Evolutionary conservation across 805 yeast genomes (phyloP), one percentile per base, ranked within the genome.

Genomic region (Nakazawaea ishiwadae): DNA sequence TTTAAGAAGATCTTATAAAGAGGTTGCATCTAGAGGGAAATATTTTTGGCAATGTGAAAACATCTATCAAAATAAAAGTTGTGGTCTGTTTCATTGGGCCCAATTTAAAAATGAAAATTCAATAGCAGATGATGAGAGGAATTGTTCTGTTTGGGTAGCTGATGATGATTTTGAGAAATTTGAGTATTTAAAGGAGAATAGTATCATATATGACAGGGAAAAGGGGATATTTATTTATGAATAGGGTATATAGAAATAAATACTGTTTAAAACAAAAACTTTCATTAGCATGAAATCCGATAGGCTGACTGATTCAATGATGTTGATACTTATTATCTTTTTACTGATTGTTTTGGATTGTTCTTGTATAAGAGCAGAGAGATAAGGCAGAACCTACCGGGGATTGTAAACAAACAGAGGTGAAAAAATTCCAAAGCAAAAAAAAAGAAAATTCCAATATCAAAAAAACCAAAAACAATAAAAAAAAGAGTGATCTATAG

Each of bases 21-120:
- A 65, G 8, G 62, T 67, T 1, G 51, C 57, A 10, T 62, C 62
- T 9, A 60, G 77, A 43, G 84, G 84, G 4, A 66, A 68, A 40
- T 84, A 84, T 51, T 71, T 80, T 17, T 84, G 91, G 90, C 65
- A 69, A 49, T 84, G 93, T 51, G 70, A 71, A 42, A 59, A 68
- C 5, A 54, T 62, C 17, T 75, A 73, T 48, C 55, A 52, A 35
- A 66, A 65, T 31, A 60, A 62, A 26, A 73, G 69, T 18, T 78
- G 84, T 45, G 59, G 68, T 2, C 68, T 73, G 1, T 69, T 72
- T 37, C 62, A 69, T 42, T 75, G 71, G 68, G 81, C 80, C 0
- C 65, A 72, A 40, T 75, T 76, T 44, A 53, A 60, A 14, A 48
- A 45, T 4, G 52, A 62, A 3, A 55, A 62, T 29, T 55, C 59